Evolutionary conservation across 139 green algal species (phyloP).

Genomic region (Micractinium sp.): DNA sequence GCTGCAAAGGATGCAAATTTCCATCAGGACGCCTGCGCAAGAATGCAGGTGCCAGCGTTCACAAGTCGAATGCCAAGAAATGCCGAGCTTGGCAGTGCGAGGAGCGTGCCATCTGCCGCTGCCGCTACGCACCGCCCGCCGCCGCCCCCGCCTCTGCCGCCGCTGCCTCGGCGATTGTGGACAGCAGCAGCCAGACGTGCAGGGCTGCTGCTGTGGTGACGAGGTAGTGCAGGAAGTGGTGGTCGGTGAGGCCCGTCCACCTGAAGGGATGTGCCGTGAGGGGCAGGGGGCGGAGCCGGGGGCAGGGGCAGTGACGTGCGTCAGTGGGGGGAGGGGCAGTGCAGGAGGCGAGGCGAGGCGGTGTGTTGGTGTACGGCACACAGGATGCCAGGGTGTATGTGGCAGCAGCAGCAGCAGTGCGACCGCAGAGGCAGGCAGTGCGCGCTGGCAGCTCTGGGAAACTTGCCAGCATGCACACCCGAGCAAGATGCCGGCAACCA

Average conservation of each 20-base stretch:
- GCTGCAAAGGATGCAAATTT: too few relatives aligned
- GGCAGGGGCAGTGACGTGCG: too few relatives aligned
- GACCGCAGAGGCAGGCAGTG: too few relatives aligned
- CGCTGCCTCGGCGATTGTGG: conserved; percentile 1
- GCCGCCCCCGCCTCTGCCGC: neutral
- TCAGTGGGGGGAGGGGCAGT: neutral
- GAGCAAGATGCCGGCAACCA: neutral
- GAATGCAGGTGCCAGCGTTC: too few relatives aligned
- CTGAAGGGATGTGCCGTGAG: neutral
- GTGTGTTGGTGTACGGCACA: neutral
- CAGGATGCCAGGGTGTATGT: too few relatives aligned
- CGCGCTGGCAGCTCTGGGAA: too few relatives aligned
- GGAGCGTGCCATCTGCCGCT: too few relatives aligned
- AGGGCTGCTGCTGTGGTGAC: conserved; percentile 59
- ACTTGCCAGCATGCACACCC: too few relatives aligned
- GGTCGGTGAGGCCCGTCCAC: conserved; percentile 66
- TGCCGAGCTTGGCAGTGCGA: too few relatives aligned
- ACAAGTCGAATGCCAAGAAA: too few relatives aligned
- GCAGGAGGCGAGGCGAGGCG: neutral
- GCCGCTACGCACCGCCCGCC: too few relatives aligned
- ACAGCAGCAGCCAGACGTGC: conserved; percentile 31
- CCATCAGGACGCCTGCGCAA: too few relatives aligned
- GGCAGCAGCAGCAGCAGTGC: neutral
- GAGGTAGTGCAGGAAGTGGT: conserved; percentile 86
- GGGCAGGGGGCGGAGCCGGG: neutral